Evolutionary conservation across 2,329 filamentous ascomycete genomes (phyloP), one percentile per base, ranked within the genome.

Genomic region (Aspergillus floridensis): DNA sequence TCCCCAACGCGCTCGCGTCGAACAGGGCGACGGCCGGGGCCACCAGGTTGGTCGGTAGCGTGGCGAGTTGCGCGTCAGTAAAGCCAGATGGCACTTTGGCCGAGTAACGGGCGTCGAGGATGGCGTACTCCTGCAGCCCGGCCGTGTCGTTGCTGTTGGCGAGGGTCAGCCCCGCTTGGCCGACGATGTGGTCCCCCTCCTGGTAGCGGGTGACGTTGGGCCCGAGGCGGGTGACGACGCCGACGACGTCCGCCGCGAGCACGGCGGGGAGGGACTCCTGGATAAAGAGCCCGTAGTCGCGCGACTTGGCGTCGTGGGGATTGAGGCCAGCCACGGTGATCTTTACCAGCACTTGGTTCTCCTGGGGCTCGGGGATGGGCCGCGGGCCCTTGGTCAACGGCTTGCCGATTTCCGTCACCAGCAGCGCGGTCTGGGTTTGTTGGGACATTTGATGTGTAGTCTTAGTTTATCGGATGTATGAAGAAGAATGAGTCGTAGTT

Each of bases 111-210:
- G 67, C 66, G 53, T 78, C 73, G 16, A 73, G 56, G 22, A 77
- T 41, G 1, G 72, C 68, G 57, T 77, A 79, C 65, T 80, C 66
- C 58, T 79, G 77, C 6, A 79, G 64, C 1, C 73, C 78, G 12
- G 63, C 59, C 7, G 26, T 29, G 2, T 49, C 35, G 44, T 57
- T 35, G 11, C 46, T 32, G 14, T 46, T 49, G 3, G 31, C 19
- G 26, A 29, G 26, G 2, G 26, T 29, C 26, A 73, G 56, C n/a
- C 68, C 65, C 26, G 78, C 70, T 1, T 53, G 65, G 5, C 76
- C 76, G 26, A 70, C 73, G 16, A 76, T 61, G 55, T 79, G 74
- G 58, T 72, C 72, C 21, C 65, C 68, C 0, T 78, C 64, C 24
- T 78, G 24, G 29, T 26, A 56, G 38, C 38, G 38, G 6, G 38